Base-by-base conservation (phyloP, 2,329 filamentous ascomycete species). In the Neonectria faginata region DNA sequence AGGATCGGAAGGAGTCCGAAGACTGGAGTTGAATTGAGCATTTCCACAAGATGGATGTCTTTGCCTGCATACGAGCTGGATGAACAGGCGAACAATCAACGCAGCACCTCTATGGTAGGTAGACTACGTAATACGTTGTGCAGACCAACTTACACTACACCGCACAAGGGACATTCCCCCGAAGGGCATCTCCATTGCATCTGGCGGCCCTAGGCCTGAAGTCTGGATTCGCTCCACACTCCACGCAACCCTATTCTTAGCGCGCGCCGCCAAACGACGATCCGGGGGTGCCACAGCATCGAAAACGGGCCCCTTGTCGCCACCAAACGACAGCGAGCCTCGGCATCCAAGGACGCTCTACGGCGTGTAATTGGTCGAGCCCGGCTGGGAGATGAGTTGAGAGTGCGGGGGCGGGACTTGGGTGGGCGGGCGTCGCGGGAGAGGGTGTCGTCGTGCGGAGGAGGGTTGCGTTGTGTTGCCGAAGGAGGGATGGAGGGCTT, bases 301-400 rank as follows among this genome's bases (percentile, higher is more conserved):
- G 25, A 48, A 48, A 44, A 42, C 39, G 36, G 36, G 33, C 25
- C 25, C 25, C 25, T 51, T 33, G 48, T 29, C 8, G 42, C 60
- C 48, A 53, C 60, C n/a, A 63, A 44, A 25, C 25, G 50, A 52
- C 48, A 11, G 25, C 20, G 58, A 54, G 58, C 62, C 62, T 65
- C 62, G 62, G 62, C 62, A 65, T 65, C 58, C 33, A 31, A 22
- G 41, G 31, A 44, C 31, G 47, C 53, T 65, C 62, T 65, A 51
- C 18, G 54, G 42, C 47, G 53, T 27, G 27, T 48, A 18, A 65
- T 62, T 65, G 62, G 62, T 62, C 22, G 58, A 61, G 47, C 57
- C 31, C 45, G 22, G 31, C 36, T 52, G 62, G 57, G 62, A 61
- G 62, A 60, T 57, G 62, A 53, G 57, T 14, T 27, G 22, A 48